Base-by-base conservation (phyloP, 2,329 filamentous ascomycete genomes). In the Colletotrichum simmondsii region DNA sequence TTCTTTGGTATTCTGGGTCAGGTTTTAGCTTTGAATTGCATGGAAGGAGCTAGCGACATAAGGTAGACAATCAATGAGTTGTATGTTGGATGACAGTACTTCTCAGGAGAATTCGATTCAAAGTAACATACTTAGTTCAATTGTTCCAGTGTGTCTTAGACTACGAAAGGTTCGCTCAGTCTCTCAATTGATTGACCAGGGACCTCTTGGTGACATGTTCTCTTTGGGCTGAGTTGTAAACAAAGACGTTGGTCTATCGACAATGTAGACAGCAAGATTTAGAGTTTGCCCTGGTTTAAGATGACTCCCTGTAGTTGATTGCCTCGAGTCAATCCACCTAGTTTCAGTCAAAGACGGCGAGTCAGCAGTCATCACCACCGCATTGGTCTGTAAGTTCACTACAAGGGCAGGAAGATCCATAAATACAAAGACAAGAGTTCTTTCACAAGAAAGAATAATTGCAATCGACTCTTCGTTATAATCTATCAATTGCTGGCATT, bases 211-310 rank as follows among this genome's bases (percentile, higher is more conserved):
- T 42, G 10, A 3, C 7, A 49, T 49, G 7, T 49, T 49, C 16
- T n/a, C 7, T n/a, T n/a, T n/a, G 0, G 8, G 3, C 16, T 8
- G 1, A 19, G 16, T n/a, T n/a, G 19, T 8, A 10, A 19, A n/a
- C 16, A 4, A 49, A n/a, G 42, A 10, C 4, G 16, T 49, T 49
- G 42, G 19, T 10, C 6, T 11, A n/a, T 49, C 4, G 19, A 10
- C 4, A 19, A n/a, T n/a, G 19, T n/a, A 8, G 7, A n/a, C 1
- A 3, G 8, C 16, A 49, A n/a, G 5, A 46, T n/a, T n/a, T 49
- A 46, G 8, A 10, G 19, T 49, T 49, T 5, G 16, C 7, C 6
- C 42, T 49, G 42, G 1, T 49, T 1, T 49, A 1, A 11, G 42
- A n/a, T 19, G 42, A n/a, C 42, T n/a, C 42, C 42, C 42, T 49